Percentiles rank a stretch among this genome's conserved stretches.
These are phyloP conservation scores for Fraxinus anomala DNA, from an alignment of 257 asterid genomes.

Conservation along the genomic window DNA sequence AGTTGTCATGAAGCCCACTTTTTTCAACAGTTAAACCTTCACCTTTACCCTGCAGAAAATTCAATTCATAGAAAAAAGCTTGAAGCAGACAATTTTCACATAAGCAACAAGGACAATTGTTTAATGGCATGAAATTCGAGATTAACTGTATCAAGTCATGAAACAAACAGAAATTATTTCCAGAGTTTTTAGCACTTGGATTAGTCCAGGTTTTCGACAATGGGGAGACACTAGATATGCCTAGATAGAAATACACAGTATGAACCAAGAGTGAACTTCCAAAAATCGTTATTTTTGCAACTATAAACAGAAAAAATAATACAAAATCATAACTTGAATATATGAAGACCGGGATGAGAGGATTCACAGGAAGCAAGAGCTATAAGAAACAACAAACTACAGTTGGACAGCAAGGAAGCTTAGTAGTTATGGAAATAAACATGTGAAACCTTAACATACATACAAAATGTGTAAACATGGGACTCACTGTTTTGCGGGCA, in stretches of 20 bases:
- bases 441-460: not conserved
- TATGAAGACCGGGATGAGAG: not conserved
- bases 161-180: not conserved
- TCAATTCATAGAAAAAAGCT: constrained; percentile 13
- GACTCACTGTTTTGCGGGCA: constrained; percentile 69
- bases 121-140: not conserved
- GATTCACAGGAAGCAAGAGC: constrained; percentile 10
- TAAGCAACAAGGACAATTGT: not conserved
- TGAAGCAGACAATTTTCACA: not conserved
- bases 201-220: not conserved
- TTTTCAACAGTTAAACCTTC: constrained; percentile 73
- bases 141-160: not conserved
- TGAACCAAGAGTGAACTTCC: not conserved
- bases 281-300: not conserved
- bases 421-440: not conserved
- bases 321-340: not conserved
- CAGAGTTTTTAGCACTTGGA: not conserved
- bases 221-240: not conserved
- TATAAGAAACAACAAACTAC: not conserved
- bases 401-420: not conserved
- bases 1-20: constrained; percentile 81
- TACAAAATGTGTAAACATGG: not conserved
- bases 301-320: not conserved
- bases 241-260: not conserved
- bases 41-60: constrained; percentile 65